phyloP scores from a whole-genome alignment of 2,329 filamentous ascomycete genomes.

The Xylariaceae sp. region DNA sequence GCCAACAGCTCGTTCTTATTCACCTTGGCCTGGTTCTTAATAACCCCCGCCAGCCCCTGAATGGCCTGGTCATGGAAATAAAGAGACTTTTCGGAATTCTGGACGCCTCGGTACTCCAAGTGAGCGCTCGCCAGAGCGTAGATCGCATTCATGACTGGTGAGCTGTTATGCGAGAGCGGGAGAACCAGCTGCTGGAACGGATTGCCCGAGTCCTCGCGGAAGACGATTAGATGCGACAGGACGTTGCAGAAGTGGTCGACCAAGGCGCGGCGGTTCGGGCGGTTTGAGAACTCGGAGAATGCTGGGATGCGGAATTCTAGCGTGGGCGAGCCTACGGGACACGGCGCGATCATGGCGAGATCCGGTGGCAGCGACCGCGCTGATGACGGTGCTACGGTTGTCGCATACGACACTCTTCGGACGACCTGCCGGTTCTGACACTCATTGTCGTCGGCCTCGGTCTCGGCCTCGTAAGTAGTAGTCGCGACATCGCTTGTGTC shows the following conservation, averaged over 20 bases:
- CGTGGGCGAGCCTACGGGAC: conserved; percentile 38
- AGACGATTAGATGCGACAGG: conserved; percentile 61
- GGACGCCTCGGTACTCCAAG: conserved; percentile 60
- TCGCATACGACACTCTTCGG: conserved; percentile 23
- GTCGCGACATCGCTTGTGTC: conserved; percentile 2
- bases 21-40: conserved; percentile 47
- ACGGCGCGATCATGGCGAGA: conserved; percentile 41
- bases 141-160: conserved; percentile 72
- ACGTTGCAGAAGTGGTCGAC: conserved; percentile 62
- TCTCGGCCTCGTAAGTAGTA: conserved; percentile 2
- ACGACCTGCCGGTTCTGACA: conserved; percentile 19
- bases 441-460: conserved; percentile 15
- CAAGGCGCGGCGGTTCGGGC: conserved; percentile 50
- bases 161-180: conserved; percentile 53
- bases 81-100: conserved; percentile 51
- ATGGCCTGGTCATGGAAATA: conserved; percentile 59
- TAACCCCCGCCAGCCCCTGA: conserved; percentile 53
- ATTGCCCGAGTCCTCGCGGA: conserved; percentile 59
- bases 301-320: conserved; percentile 50
- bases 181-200: conserved; percentile 60
- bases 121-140: conserved; percentile 82
- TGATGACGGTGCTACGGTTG: conserved; percentile 16
- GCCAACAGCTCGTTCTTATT: conserved; percentile 56
- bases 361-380: conserved; percentile 34
- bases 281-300: conserved; percentile 55